Percentiles rank a stretch among this genome's conserved stretches.
Conservation (phyloP, 2,329 filamentous ascomycete species). For the Lasiodiplodia hormozganensis region DNA sequence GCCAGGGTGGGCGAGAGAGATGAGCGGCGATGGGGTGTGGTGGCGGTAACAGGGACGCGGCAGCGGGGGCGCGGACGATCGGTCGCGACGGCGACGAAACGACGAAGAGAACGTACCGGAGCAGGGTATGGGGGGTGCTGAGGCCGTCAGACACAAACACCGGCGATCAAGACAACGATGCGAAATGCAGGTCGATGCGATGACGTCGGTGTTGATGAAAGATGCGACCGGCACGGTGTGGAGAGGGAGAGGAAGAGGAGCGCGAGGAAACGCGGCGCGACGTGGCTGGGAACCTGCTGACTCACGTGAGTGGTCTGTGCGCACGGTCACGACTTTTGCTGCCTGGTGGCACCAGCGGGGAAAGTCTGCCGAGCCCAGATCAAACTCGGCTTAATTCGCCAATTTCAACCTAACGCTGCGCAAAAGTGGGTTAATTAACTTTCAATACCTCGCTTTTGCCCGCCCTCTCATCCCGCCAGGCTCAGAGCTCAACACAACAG, state of each 20-base stretch:
- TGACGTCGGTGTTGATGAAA: conserved; percentile 24
- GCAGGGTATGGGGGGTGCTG: not conserved
- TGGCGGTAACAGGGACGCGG: not conserved
- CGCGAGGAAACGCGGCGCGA: not conserved
- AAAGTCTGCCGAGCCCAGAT: not conserved
- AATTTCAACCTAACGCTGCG: not conserved
- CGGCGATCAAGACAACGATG: not conserved
- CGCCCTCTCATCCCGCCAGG: not conserved
- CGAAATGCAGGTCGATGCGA: conserved; percentile 1
- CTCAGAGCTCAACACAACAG: too few relatives aligned
- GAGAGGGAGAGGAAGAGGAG: not conserved
- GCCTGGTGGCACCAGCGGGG: not conserved
- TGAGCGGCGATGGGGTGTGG: not conserved
- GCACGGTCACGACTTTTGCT: not conserved
- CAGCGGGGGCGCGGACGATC: not conserved
- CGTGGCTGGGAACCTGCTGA: not conserved
- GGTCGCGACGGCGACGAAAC: conserved; percentile 4
- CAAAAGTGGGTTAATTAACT: not conserved
- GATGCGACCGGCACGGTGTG: conserved; percentile 15
- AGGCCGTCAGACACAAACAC: not conserved
- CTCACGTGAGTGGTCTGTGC: not conserved
- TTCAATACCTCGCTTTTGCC: not conserved
- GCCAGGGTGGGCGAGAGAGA: not conserved
- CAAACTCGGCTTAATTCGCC: not conserved
- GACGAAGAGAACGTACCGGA: not conserved